These are phyloP conservation scores for Trypanosoma scelopori DNA, from an alignment of 208 protist genomes.

Conservation along the genomic window DNA sequence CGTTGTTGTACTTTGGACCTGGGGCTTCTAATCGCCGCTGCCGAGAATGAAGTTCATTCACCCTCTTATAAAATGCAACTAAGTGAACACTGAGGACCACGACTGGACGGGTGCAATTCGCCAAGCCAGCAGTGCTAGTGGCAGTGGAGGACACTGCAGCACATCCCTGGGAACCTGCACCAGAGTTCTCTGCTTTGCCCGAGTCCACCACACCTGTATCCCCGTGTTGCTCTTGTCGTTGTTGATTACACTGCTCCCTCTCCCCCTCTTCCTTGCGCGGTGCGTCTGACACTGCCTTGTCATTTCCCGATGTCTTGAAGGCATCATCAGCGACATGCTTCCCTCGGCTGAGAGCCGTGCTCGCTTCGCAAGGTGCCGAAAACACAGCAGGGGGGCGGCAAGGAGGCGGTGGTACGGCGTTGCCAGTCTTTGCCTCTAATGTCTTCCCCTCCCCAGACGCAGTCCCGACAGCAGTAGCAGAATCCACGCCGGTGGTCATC, in stretches of 20 bases:
- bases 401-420: background rate
- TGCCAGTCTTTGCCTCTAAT: background rate
- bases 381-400: background rate
- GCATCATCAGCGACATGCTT: too few relatives aligned
- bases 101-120: conserved; percentile 32
- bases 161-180: background rate
- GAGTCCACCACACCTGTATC: background rate
- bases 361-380: too few relatives aligned
- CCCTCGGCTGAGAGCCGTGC: too few relatives aligned
- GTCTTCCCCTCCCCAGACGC: background rate
- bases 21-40: conserved; percentile 59
- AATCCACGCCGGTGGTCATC: background rate
- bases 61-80: conserved; percentile 61
- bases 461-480: background rate
- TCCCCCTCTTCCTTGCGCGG: too few relatives aligned
- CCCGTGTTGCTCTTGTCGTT: background rate
- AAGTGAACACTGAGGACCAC: conserved; percentile 57
- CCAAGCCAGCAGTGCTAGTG: conserved; percentile 1
- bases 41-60: conserved; percentile 73
- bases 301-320: too few relatives aligned
- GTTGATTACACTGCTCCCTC: background rate
- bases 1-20: conserved; percentile 82
- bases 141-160: background rate
- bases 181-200: background rate
- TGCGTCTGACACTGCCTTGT: too few relatives aligned